phyloP scores from a whole-genome alignment of 768 basidiomycete species.

The Sporobolomyces pararoseus region DNA sequence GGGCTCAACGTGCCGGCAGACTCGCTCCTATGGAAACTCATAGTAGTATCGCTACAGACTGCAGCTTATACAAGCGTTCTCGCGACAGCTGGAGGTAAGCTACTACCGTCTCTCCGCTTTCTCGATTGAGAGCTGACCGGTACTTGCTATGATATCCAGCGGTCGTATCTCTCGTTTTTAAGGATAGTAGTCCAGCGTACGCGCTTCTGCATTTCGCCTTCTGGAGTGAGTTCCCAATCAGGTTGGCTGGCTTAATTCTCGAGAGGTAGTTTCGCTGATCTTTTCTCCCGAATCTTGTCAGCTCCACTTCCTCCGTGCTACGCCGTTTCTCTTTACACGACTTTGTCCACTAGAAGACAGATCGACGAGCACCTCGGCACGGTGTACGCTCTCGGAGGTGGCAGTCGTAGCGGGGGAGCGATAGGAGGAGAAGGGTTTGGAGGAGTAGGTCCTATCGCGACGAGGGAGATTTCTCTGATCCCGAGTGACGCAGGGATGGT shows the following conservation, averaged over 20 bases:
- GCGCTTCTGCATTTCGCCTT: conserved; percentile 14
- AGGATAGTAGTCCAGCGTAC: conserved; percentile 1
- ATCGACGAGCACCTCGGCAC: conserved; percentile 8
- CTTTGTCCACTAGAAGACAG: neutral
- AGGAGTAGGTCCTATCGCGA: too few relatives aligned
- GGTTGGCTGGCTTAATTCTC: too few relatives aligned
- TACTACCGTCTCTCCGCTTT: neutral
- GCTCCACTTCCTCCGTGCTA: conserved; percentile 23
- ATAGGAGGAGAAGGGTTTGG: neutral
- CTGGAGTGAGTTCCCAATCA: neutral
- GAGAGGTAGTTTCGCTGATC: too few relatives aligned
- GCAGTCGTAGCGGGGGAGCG: neutral
- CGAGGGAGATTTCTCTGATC: too few relatives aligned
- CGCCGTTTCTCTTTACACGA: conserved; percentile 33
- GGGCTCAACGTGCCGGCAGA: conserved; percentile 19
- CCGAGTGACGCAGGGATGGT: too few relatives aligned
- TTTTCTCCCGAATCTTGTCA: neutral
- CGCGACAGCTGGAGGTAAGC: conserved; percentile 9
- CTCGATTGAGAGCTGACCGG: neutral
- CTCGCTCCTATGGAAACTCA: conserved; percentile 1
- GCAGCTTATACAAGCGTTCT: conserved; percentile 23
- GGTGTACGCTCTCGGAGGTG: neutral
- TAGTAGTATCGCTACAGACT: conserved; percentile 1
- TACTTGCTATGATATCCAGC: neutral
- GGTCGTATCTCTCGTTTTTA: conserved; percentile 12